phyloP scores from a whole-genome alignment of 148 eudicot species.

The Persicaria tinctoria region DNA sequence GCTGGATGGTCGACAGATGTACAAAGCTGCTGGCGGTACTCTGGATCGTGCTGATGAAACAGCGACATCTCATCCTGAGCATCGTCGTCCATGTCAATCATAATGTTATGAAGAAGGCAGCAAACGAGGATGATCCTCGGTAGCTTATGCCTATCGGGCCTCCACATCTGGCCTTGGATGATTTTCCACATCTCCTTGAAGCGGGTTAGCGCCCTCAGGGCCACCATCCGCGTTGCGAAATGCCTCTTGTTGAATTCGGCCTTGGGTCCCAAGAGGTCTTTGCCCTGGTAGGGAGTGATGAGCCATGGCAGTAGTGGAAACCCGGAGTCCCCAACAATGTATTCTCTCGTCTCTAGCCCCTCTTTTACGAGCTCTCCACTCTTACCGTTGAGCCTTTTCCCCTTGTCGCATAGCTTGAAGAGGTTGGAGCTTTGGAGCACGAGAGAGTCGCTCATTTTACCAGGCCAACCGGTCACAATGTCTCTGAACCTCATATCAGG shows the following conservation, averaged over 20 bases:
- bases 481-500: conserved; percentile 73
- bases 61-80: conserved; percentile 35
- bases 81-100: conserved; percentile 67
- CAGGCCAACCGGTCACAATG: conserved; percentile 74
- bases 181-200: conserved; percentile 79
- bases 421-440: conserved; percentile 56
- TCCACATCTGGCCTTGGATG: conserved; percentile 74
- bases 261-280: conserved; percentile 24
- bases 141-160: conserved; percentile 72
- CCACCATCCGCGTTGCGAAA: conserved; percentile 52
- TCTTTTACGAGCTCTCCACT: conserved; percentile 23
- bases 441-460: conserved; percentile 47
- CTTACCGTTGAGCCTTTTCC: conserved; percentile 52
- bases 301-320: conserved; percentile 71
- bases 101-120: conserved; percentile 77
- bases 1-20: conserved; percentile 47
- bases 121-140: conserved; percentile 80
- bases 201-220: conserved; percentile 53
- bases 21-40: conserved; percentile 47
- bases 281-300: conserved; percentile 56
- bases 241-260: conserved; percentile 55
- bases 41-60: conserved; percentile 45
- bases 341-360: conserved; percentile 42
- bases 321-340: conserved; percentile 59
- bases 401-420: conserved; percentile 49